Evolutionary conservation across 352 stramenopile species (phyloP).

Genomic region (Pythium guiyangense): DNA sequence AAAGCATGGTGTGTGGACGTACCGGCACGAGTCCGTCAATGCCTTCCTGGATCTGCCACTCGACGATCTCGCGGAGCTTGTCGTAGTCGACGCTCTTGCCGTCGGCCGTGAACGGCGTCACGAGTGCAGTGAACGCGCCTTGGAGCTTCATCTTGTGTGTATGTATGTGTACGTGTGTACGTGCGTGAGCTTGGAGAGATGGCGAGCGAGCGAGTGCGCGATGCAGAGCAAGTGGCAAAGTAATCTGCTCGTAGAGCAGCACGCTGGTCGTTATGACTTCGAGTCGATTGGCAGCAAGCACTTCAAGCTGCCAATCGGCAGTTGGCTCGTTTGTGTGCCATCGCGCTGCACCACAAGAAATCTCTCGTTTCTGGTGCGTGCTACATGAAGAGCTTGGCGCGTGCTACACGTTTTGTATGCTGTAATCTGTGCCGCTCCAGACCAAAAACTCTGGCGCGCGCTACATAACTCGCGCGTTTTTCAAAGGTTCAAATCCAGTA

Average conservation of each 20-base stretch:
- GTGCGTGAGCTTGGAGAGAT: too few relatives aligned
- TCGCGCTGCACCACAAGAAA: not conserved
- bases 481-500: not conserved
- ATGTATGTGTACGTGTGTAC: too few relatives aligned
- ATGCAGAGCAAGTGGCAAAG: slow-evolving; percentile 11
- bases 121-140: slow-evolving; percentile 90
- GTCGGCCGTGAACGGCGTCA: slow-evolving; percentile 94
- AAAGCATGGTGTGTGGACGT: slow-evolving; percentile 16
- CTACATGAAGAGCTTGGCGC: too few relatives aligned
- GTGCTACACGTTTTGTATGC: too few relatives aligned
- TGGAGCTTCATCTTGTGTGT: slow-evolving; percentile 29
- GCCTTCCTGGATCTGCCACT: slow-evolving; percentile 91
- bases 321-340: not conserved
- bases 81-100: slow-evolving; percentile 91
- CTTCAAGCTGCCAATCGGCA: slow-evolving; percentile 20
- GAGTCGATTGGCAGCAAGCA: slow-evolving; percentile 8
- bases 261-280: slow-evolving; percentile 12
- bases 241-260: not conserved
- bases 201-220: not conserved
- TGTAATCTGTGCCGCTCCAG: too few relatives aligned
- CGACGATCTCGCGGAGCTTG: slow-evolving; percentile 88
- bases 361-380: too few relatives aligned
- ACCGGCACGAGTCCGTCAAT: slow-evolving; percentile 96
- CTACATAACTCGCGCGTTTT: not conserved
- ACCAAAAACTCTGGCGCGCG: not conserved